Evolutionary conservation across 2,329 filamentous ascomycete genomes (phyloP).

Genomic region (Hymenoscyphus scutula): DNA sequence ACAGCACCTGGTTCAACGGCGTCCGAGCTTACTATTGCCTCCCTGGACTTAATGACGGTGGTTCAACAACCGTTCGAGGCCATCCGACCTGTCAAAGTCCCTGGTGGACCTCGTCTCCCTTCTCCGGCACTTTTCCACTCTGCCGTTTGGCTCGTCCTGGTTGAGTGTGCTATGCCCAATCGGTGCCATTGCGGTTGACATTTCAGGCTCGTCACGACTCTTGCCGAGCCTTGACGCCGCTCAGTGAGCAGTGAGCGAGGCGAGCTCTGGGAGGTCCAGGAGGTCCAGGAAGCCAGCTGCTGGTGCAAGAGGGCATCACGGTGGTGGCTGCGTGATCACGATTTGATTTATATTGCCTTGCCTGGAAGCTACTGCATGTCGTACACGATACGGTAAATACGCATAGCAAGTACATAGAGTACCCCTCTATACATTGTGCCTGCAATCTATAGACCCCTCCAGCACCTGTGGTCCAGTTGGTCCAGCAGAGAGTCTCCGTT

Average conservation of each 20-base stretch:
- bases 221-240: background rate
- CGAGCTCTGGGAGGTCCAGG: background rate
- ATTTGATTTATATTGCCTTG: background rate
- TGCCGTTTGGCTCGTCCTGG: conserved; percentile 21
- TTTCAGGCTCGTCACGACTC: background rate
- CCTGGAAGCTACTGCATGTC: background rate
- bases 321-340: background rate
- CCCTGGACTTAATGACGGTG: conserved; percentile 2
- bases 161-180: conserved; percentile 15
- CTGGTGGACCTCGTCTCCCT: conserved; percentile 14
- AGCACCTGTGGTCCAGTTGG: background rate
- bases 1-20: conserved; percentile 1
- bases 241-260: background rate
- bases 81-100: background rate
- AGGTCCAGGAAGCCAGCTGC: background rate
- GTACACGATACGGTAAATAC: background rate
- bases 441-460: background rate
- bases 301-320: background rate
- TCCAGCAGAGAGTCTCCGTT: background rate
- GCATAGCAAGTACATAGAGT: background rate
- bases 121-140: conserved; percentile 22
- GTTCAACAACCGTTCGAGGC: background rate
- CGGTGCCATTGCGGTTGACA: conserved; percentile 8
- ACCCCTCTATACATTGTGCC: background rate
- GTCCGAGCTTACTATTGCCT: conserved; percentile 3